phyloP scores from a whole-genome alignment of 1,139 yeast species.

The Hanseniaspora gamundiae region DNA sequence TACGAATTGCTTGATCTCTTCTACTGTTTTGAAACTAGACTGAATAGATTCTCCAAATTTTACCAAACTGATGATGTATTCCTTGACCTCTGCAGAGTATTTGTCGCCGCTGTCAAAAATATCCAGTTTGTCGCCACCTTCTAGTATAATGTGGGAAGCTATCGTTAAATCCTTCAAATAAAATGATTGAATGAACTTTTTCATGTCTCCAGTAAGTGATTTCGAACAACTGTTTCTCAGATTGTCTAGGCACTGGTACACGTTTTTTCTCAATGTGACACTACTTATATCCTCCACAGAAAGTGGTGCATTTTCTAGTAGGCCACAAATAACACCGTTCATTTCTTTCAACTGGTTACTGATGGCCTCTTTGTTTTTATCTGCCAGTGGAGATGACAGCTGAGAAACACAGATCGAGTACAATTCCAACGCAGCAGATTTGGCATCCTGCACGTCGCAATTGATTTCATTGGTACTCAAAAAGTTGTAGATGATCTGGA shows the following conservation, averaged over 20 bases:
- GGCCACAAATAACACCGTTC: slow-evolving; percentile 13
- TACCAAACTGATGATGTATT: not conserved
- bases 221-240: not conserved
- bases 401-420: slow-evolving; percentile 42
- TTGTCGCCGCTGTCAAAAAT: not conserved
- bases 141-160: not conserved
- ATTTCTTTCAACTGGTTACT: slow-evolving; percentile 15
- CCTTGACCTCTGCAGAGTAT: not conserved
- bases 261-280: not conserved
- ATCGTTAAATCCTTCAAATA: not conserved
- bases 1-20: not conserved
- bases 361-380: slow-evolving; percentile 21
- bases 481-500: slow-evolving; percentile 33
- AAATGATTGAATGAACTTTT: not conserved
- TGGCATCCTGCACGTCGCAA: slow-evolving; percentile 28
- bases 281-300: not conserved
- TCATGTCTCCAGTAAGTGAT: not conserved
- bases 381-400: slow-evolving; percentile 43
- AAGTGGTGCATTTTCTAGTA: not conserved
- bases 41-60: not conserved
- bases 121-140: not conserved
- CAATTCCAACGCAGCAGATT: slow-evolving; percentile 38
- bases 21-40: not conserved
- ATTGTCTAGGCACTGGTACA: not conserved
- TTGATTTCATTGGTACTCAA: slow-evolving; percentile 21